Conservation (phyloP, 2,329 filamentous ascomycete genomes). For the Xylaria sp. region DNA sequence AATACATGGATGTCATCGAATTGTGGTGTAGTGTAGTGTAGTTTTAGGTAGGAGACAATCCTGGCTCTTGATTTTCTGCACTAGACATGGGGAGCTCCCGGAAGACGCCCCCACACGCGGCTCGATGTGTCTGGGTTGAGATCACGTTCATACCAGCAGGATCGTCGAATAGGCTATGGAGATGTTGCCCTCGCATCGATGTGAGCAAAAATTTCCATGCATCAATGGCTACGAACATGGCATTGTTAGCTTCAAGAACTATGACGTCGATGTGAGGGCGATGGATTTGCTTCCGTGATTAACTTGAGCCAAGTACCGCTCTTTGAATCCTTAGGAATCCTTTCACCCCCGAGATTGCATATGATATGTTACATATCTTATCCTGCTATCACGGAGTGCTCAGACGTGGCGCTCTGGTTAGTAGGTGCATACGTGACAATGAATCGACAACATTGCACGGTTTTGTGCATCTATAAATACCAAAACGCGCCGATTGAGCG, state of each 20-base stretch:
- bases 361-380: slow-evolving; percentile 2
- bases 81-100: slow-evolving; percentile 17
- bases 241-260: neutral
- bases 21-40: neutral
- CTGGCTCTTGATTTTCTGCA: slow-evolving; percentile 9
- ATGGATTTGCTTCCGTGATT: neutral
- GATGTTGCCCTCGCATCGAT: neutral
- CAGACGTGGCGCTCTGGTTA: slow-evolving; percentile 7
- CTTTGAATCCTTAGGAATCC: slow-evolving; percentile 5
- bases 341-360: slow-evolving; percentile 14
- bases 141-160: slow-evolving; percentile 8
- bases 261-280: slow-evolving; percentile 13
- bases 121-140: slow-evolving; percentile 18
- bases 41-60: slow-evolving; percentile 20
- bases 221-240: neutral
- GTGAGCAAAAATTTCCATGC: neutral
- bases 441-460: slow-evolving; percentile 7
- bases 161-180: slow-evolving; percentile 27
- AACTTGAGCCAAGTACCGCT: slow-evolving; percentile 13
- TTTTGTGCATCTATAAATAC: slow-evolving; percentile 1
- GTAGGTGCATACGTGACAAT: slow-evolving; percentile 7
- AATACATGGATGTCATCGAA: slow-evolving; percentile 27
- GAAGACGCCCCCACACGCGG: slow-evolving; percentile 16
- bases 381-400: neutral
- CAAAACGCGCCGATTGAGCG: neutral